Conservation (phyloP, 2,329 filamentous ascomycete species). For the Exophiala sp. region DNA sequence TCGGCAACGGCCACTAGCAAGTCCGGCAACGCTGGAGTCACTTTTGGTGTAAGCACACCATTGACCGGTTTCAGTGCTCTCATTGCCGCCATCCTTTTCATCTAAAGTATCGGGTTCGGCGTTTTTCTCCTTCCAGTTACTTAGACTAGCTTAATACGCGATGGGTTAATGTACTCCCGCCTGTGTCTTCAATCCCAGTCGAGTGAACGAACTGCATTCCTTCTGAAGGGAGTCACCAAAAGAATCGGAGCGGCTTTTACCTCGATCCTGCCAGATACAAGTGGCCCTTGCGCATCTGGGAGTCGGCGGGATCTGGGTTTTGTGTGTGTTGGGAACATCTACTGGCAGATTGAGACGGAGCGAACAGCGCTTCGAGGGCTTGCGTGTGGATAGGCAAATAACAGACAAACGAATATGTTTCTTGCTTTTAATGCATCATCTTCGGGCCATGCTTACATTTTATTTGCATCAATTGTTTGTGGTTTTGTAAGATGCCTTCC, state of each 20-base stretch:
- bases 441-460: too few relatives aligned
- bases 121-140: conserved; percentile 16
- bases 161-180: conserved; percentile 19
- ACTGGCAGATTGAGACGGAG: conserved; percentile 25
- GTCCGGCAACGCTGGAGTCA: conserved; percentile 9
- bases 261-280: conserved; percentile 7
- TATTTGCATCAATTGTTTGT: too few relatives aligned
- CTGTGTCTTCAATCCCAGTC: conserved; percentile 15
- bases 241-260: conserved; percentile 13
- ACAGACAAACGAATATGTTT: conserved; percentile 27
- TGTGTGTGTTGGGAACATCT: conserved; percentile 22
- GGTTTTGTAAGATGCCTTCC: too few relatives aligned
- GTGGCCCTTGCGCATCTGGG: conserved; percentile 16
- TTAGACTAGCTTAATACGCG: conserved; percentile 28
- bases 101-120: conserved; percentile 24
- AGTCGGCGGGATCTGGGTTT: conserved; percentile 10
- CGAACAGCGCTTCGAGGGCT: conserved; percentile 20
- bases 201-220: conserved; percentile 12
- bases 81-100: conserved; percentile 27
- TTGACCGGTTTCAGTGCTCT: conserved; percentile 26
- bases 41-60: conserved; percentile 17
- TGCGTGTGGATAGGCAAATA: conserved; percentile 29
- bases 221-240: conserved; percentile 7
- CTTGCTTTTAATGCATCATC: conserved; percentile 10
- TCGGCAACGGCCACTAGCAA: conserved; percentile 17